These are phyloP conservation scores for Perkinsus olseni DNA, from an alignment of 169 alveolate species.

Conservation along the genomic window DNA sequence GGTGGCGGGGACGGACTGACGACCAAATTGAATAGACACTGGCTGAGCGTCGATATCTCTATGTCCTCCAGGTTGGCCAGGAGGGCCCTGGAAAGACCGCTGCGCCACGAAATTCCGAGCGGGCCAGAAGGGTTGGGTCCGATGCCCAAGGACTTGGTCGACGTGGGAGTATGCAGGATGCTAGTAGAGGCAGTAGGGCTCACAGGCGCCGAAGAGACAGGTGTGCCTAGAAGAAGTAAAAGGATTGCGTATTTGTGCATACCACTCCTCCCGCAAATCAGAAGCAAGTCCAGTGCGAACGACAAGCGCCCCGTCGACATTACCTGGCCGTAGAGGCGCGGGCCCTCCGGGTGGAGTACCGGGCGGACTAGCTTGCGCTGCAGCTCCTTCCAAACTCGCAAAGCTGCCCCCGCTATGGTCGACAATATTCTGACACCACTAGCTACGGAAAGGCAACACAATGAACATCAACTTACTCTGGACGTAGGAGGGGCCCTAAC, in stretches of 20 bases:
- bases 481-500: not conserved
- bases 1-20: not conserved
- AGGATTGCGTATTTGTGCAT: not conserved
- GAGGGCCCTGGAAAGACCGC: not conserved
- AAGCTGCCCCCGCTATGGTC: not conserved
- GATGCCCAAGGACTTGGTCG: not conserved
- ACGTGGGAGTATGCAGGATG: not conserved
- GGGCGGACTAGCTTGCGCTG: not conserved
- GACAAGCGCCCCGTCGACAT: not conserved
- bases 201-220: not conserved
- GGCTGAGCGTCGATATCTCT: not conserved
- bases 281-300: no score
- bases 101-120: not conserved
- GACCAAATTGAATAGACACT: not conserved
- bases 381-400: not conserved
- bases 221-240: not conserved
- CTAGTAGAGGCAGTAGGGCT: not conserved
- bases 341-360: not conserved
- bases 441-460: not conserved
- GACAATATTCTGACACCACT: not conserved
- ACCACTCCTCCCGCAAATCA: not conserved
- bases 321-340: not conserved
- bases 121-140: not conserved
- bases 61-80: not conserved
- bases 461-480: not conserved